A percentile compares a stretch with the other conserved stretches of the same genome.
Conservation (phyloP, 352 stramenopile genomes). For the Phytophthora vignae region DNA sequence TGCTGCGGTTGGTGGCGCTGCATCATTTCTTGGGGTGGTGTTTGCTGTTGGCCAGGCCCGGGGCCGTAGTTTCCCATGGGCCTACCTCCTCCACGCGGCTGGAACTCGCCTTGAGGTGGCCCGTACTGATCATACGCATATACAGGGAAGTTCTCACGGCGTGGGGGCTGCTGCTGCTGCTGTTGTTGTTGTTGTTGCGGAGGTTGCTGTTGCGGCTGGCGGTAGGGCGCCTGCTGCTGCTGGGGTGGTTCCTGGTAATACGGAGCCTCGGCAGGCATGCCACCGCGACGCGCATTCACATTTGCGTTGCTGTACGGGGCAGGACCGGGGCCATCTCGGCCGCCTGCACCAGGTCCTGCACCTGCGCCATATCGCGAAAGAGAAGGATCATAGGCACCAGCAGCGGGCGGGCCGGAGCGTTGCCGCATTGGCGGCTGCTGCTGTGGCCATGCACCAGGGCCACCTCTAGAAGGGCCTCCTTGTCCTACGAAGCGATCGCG, state of each 20-base stretch:
- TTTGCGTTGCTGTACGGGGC: constrained; percentile 18
- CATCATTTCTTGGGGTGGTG: constrained; percentile 32
- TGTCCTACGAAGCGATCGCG: constrained; percentile 47
- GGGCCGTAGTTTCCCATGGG: constrained; percentile 33
- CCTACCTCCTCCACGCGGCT: constrained; percentile 37
- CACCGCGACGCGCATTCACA: constrained; percentile 24
- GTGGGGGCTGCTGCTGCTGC: constrained; percentile 26
- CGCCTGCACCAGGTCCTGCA: constrained; percentile 21
- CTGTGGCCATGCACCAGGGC: constrained; percentile 21
- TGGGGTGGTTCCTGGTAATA: constrained; percentile 43
- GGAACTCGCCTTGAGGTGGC: constrained; percentile 40
- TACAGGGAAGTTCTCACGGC: constrained; percentile 36
- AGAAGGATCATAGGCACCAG: constrained; percentile 41
- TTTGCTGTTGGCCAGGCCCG: constrained; percentile 33
- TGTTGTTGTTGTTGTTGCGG: constrained; percentile 13
- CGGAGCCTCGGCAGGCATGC: constrained; percentile 25
- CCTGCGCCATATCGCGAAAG: constrained; percentile 44
- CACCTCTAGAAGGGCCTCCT: constrained; percentile 47
- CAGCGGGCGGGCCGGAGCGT: constrained; percentile 30
- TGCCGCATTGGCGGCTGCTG: constrained; percentile 37
- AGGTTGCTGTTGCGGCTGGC: constrained; percentile 23
- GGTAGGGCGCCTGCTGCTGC: constrained; percentile 31
- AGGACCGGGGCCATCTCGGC: constrained; percentile 17
- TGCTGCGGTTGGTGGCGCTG: constrained; percentile 10
- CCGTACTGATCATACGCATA: constrained; percentile 44